Conservation (phyloP, 179 eudicot species). For the Drosera spatulata region DNA sequence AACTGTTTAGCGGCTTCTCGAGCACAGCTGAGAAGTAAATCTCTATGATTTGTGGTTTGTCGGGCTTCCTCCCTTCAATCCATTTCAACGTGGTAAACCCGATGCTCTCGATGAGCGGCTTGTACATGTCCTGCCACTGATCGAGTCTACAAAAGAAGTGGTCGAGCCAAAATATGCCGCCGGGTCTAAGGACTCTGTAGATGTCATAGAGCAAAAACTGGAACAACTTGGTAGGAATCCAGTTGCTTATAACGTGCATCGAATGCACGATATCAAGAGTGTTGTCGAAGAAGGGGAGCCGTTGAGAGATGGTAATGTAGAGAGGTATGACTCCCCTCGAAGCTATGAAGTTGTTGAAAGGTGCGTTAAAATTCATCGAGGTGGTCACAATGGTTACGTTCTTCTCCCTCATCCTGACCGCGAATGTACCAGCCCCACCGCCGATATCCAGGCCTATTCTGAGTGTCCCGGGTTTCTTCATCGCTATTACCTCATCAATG, state of each 20-base stretch:
- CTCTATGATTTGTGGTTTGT: slow-evolving; percentile 19
- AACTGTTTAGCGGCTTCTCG: slow-evolving; percentile 24
- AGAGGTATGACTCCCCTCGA: too few relatives aligned
- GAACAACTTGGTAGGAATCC: slow-evolving; percentile 34
- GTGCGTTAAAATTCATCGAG: slow-evolving; percentile 39
- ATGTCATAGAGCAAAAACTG: slow-evolving; percentile 32
- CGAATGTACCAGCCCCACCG: slow-evolving; percentile 33
- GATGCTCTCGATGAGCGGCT: slow-evolving; percentile 22
- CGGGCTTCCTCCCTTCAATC: slow-evolving; percentile 33
- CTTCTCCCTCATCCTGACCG: slow-evolving; percentile 35
- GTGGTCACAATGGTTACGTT: slow-evolving; percentile 22
- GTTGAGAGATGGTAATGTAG: too few relatives aligned
- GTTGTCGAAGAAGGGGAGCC: too few relatives aligned
- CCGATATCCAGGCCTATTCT: slow-evolving; percentile 48
- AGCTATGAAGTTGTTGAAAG: slow-evolving; percentile 29
- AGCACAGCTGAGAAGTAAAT: slow-evolving; percentile 39
- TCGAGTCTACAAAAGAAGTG: slow-evolving; percentile 25
- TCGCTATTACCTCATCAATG: not conserved
- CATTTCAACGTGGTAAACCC: slow-evolving; percentile 37
- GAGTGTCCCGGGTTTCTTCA: slow-evolving; percentile 15
- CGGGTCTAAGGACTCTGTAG: too few relatives aligned
- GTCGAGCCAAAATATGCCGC: too few relatives aligned
- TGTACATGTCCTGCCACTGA: slow-evolving; percentile 30
- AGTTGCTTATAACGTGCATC: slow-evolving; percentile 34
- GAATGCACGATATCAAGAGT: slow-evolving; percentile 4